Percentiles rank a stretch among this genome's conserved stretches.
These are phyloP conservation scores for Xanthoconium separans DNA, from an alignment of 1,284 basidiomycete genomes.

Conservation along the genomic window DNA sequence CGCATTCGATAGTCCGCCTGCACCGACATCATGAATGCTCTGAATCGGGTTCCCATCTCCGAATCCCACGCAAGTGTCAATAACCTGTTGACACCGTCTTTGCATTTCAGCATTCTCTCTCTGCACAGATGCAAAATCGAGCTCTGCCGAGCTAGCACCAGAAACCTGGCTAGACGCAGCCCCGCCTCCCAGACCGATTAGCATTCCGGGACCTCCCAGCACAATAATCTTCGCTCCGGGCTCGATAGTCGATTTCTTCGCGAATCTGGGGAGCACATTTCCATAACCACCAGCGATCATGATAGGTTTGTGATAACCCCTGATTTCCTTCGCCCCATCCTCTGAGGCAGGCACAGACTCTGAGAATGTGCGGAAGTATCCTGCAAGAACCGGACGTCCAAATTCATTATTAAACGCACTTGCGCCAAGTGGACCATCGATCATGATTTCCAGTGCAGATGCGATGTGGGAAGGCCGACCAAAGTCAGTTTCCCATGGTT, in stretches of 20 bases:
- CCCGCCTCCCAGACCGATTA: conserved; percentile 96
- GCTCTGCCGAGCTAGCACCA: conserved; percentile 83
- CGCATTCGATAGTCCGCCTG: conserved; percentile 95
- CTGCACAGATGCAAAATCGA: conserved; percentile 98
- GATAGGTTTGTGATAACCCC: conserved; percentile 99
- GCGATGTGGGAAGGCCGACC: conserved; percentile 92
- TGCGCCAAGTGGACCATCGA: conserved; percentile 92
- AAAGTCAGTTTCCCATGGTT: conserved; percentile 92
- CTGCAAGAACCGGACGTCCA: conserved; percentile 83
- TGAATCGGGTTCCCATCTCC: conserved; percentile 81
- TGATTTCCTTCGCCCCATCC: conserved; percentile 53
- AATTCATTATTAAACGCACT: conserved; percentile 99
- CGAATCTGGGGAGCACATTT: conserved; percentile 83
- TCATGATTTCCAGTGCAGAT: conserved; percentile 94
- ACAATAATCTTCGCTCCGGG: conserved; percentile 88
- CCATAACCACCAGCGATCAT: conserved; percentile 99
- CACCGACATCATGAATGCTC: conserved; percentile 98
- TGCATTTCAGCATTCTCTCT: conserved; percentile 99
- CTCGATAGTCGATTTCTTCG: conserved; percentile 73
- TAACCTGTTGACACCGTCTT: conserved; percentile 94
- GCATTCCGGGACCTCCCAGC: conserved; percentile 94
- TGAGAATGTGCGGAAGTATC: conserved; percentile 89
- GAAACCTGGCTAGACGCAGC: conserved; percentile 93
- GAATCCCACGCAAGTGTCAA: conserved; percentile 82
- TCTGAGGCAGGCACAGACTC: conserved; percentile 60